phyloP scores from a whole-genome alignment of 345 rosid genomes.

The Isatis tinctoria region DNA sequence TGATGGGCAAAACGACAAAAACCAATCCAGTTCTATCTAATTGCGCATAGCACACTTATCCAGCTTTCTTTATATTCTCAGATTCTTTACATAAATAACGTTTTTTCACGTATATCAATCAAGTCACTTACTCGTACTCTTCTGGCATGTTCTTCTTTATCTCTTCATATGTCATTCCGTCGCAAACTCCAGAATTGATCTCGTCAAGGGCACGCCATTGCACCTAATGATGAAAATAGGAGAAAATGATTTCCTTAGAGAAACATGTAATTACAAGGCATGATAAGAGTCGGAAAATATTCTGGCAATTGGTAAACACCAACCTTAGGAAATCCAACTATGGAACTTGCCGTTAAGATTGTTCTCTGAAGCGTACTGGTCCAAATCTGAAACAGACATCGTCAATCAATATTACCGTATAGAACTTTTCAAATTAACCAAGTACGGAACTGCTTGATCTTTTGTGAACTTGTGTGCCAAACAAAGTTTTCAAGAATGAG shows the following conservation, averaged over 20 bases:
- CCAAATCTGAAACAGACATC: slow-evolving; percentile 63
- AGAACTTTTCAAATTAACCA: background rate
- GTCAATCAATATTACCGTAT: background rate
- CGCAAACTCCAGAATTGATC: slow-evolving; percentile 98
- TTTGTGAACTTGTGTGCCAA: background rate
- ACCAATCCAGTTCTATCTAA: background rate
- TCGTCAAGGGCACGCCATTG: slow-evolving; percentile 99
- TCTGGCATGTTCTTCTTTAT: slow-evolving; percentile 92
- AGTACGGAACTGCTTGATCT: background rate
- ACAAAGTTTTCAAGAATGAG: background rate
- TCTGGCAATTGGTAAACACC: slow-evolving; percentile 1
- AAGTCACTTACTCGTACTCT: slow-evolving; percentile 79
- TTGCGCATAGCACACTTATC: background rate
- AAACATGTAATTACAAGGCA: background rate
- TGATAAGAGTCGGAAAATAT: background rate
- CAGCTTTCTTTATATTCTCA: background rate
- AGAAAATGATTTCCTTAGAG: background rate
- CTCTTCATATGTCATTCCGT: slow-evolving; percentile 98
- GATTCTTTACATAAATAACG: background rate
- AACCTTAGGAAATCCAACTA: slow-evolving; percentile 95
- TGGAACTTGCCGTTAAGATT: slow-evolving; percentile 79
- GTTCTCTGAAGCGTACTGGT: slow-evolving; percentile 99
- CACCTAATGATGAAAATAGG: slow-evolving; percentile 46
- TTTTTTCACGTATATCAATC: background rate
- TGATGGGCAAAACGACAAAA: background rate